Conservation (phyloP, 371 early-diverging fungal genomes). For the Mortierella sp. region DNA sequence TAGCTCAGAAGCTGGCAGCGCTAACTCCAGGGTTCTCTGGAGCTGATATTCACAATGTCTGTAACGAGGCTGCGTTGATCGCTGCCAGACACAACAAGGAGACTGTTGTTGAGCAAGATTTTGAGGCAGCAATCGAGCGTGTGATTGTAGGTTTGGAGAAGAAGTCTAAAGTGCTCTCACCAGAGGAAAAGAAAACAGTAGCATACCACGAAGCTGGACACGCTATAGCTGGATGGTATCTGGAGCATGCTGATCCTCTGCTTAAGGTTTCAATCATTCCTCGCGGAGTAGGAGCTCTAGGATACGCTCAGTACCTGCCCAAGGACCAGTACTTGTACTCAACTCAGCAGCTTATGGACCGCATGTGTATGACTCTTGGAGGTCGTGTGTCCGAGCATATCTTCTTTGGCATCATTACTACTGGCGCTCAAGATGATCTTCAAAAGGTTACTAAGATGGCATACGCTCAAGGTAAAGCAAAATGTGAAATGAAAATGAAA, state of each 20-base stretch:
- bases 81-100: constrained; percentile 90
- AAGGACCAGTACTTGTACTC: constrained; percentile 97
- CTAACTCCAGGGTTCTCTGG: constrained; percentile 98
- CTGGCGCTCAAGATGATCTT: constrained; percentile 79
- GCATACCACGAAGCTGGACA: constrained; percentile 99
- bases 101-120: constrained; percentile 87
- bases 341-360: constrained; percentile 92
- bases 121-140: constrained; percentile 98
- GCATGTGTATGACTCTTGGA: constrained; percentile 98
- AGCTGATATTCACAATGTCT: constrained; percentile 98
- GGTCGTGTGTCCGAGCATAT: constrained; percentile 97
- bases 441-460: constrained; percentile 98
- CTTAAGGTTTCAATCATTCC: constrained; percentile 99
- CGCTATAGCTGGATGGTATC: constrained; percentile 98
- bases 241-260: constrained; percentile 95
- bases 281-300: constrained; percentile 95
- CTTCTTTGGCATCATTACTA: constrained; percentile 84
- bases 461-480: constrained; percentile 81
- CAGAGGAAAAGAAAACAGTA: constrained; percentile 98
- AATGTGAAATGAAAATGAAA: not conserved
- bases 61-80: constrained; percentile 99
- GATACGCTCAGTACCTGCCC: constrained; percentile 99
- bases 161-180: constrained; percentile 94
- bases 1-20: constrained; percentile 89
- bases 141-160: constrained; percentile 99